A percentile compares a stretch with the other conserved stretches of the same genome.
Evolutionary conservation across 1,284 basidiomycete species (phyloP).

Genomic region (Neonothopanus nambi): DNA sequence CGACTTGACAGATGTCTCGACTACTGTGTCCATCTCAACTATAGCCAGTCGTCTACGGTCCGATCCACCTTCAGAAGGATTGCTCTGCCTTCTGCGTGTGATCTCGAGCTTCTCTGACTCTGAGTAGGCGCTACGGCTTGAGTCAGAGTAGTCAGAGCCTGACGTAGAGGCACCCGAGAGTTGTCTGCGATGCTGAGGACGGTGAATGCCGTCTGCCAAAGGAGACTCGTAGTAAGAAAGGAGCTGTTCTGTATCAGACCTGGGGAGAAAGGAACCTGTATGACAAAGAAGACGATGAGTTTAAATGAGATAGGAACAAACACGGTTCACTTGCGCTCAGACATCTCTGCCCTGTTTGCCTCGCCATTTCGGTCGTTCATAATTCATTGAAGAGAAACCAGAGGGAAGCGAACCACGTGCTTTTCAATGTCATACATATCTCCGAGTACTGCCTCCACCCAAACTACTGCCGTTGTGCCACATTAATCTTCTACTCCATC

Average conservation of each 20-base stretch:
- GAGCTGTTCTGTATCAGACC: slow-evolving; percentile 31
- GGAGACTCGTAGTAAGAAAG: slow-evolving; percentile 40
- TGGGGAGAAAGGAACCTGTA: too few relatives aligned
- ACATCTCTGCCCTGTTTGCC: too few relatives aligned
- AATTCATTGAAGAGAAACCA: too few relatives aligned
- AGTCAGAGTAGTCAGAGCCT: slow-evolving; percentile 52
- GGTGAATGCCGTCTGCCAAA: slow-evolving; percentile 31
- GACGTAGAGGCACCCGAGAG: slow-evolving; percentile 38
- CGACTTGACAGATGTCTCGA: slow-evolving; percentile 35
- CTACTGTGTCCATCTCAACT: slow-evolving; percentile 35
- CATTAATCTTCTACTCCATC: too few relatives aligned
- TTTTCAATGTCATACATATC: too few relatives aligned
- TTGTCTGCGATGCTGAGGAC: slow-evolving; percentile 14
- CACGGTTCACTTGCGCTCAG: too few relatives aligned
- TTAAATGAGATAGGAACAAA: too few relatives aligned
- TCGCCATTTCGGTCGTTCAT: too few relatives aligned
- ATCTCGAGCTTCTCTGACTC: not conserved
- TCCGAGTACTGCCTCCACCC: too few relatives aligned
- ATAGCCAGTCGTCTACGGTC: slow-evolving; percentile 69
- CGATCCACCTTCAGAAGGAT: slow-evolving; percentile 54
- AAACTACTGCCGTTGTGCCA: too few relatives aligned
- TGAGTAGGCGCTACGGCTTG: slow-evolving; percentile 23
- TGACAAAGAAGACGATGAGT: too few relatives aligned
- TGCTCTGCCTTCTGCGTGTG: slow-evolving; percentile 25
- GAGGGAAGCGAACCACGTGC: too few relatives aligned